Conservation (phyloP, 2,329 filamentous ascomycete genomes). For the Ophidiomyces ophidiicola region DNA sequence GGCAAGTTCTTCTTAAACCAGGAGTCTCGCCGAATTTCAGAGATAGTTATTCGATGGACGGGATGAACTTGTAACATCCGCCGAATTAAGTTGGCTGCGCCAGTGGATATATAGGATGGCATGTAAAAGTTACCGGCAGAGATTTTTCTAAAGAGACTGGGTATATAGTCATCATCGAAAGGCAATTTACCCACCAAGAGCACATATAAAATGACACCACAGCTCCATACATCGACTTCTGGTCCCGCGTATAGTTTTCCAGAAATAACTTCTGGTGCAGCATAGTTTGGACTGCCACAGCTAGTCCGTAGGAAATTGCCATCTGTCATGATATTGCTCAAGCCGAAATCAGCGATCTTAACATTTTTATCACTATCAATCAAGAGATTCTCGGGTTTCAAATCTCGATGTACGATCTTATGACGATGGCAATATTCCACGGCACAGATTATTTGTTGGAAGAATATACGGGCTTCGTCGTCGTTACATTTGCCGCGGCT, state of each 20-base stretch:
- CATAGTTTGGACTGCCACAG: constrained; percentile 96
- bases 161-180: constrained; percentile 98
- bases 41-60: constrained; percentile 83
- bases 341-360: constrained; percentile 96
- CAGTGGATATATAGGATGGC: constrained; percentile 77
- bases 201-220: constrained; percentile 55
- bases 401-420: constrained; percentile 94
- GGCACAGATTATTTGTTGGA: constrained; percentile 97
- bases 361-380: constrained; percentile 93
- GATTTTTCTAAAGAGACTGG: constrained; percentile 94
- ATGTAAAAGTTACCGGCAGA: constrained; percentile 86
- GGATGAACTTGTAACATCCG: constrained; percentile 93
- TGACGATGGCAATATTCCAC: constrained; percentile 98
- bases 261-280: constrained; percentile 92
- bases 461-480: constrained; percentile 87
- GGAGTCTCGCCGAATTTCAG: constrained; percentile 81
- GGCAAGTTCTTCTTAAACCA: constrained; percentile 89
- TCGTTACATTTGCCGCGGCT: constrained; percentile 86
- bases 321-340: constrained; percentile 99
- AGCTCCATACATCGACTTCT: constrained; percentile 82
- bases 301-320: constrained; percentile 98
- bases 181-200: constrained; percentile 59
- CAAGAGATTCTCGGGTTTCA: constrained; percentile 93
- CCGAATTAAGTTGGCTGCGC: constrained; percentile 62
- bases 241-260: constrained; percentile 95